These are phyloP conservation scores for Peronospora destructor DNA, from an alignment of 352 stramenopile genomes.

Conservation along the genomic window DNA sequence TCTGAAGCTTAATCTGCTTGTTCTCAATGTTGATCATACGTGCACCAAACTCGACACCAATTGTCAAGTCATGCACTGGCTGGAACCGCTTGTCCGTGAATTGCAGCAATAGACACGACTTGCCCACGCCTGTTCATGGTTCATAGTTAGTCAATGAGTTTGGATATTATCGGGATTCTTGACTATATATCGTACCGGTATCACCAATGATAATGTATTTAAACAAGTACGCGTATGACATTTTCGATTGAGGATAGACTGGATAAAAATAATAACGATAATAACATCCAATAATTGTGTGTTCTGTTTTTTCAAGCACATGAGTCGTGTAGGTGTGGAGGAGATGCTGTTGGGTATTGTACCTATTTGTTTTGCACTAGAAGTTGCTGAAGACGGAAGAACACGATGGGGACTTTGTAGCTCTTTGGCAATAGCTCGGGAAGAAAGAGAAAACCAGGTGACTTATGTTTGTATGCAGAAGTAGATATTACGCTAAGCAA, in stretches of 20 bases:
- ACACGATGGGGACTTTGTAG: neutral
- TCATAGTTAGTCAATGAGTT: conserved; percentile 3
- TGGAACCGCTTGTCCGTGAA: conserved; percentile 99
- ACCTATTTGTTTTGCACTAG: conserved; percentile 14
- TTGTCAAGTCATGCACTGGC: conserved; percentile 98
- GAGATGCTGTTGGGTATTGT: no score
- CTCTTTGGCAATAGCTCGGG: conserved; percentile 1
- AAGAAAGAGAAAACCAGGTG: conserved; percentile 12
- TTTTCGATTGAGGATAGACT: conserved; percentile 21
- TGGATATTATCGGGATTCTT: neutral
- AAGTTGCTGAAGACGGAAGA: conserved; percentile 3
- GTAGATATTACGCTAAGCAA: neutral
- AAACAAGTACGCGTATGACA: conserved; percentile 95
- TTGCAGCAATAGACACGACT: conserved; percentile 99
- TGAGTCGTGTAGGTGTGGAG: neutral
- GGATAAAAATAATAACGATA: neutral
- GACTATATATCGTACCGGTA: conserved; percentile 27
- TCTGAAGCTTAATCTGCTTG: conserved; percentile 97
- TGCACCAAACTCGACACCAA: conserved; percentile 98
- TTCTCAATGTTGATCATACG: conserved; percentile 98
- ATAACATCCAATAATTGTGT: no score
- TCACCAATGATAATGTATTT: conserved; percentile 99
- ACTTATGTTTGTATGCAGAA: conserved; percentile 20
- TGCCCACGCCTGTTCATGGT: conserved; percentile 90
- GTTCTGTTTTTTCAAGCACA: no score